A percentile compares a stretch with the other conserved stretches of the same genome.
phyloP scores from a whole-genome alignment of 208 protist genomes.

The Trypanosoma lewisi region DNA sequence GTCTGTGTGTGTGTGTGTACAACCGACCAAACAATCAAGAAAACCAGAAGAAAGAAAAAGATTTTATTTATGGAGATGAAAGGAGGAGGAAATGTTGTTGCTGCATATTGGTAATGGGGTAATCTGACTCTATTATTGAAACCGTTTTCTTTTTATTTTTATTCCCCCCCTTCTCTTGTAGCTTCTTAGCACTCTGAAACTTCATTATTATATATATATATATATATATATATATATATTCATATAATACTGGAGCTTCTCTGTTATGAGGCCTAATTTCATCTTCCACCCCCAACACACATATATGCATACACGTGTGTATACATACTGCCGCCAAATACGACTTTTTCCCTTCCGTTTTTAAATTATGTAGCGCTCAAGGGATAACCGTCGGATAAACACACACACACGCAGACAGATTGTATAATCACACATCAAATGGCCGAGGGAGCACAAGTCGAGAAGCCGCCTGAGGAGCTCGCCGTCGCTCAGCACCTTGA shows the following conservation, averaged over 20 bases:
- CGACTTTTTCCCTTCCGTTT: slow-evolving; percentile 15
- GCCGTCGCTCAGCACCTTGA: slow-evolving; percentile 51
- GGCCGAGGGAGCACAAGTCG: slow-evolving; percentile 21
- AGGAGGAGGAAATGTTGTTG: too few relatives aligned
- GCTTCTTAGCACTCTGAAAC: too few relatives aligned
- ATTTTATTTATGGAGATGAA: too few relatives aligned
- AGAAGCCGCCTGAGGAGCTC: slow-evolving; percentile 31
- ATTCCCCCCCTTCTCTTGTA: too few relatives aligned
- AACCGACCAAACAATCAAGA: background rate
- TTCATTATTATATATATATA: too few relatives aligned
- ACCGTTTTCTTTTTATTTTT: too few relatives aligned
- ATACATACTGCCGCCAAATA: too few relatives aligned
- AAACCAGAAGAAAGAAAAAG: background rate
- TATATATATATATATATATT: slow-evolving; percentile 16
- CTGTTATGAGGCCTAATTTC: background rate
- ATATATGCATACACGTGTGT: background rate
- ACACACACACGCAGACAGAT: too few relatives aligned
- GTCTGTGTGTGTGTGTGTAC: background rate
- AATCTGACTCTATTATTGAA: too few relatives aligned
- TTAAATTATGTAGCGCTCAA: background rate
- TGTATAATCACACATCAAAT: too few relatives aligned
- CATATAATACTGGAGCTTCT: background rate
- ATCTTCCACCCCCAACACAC: background rate
- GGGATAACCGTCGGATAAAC: slow-evolving; percentile 7
- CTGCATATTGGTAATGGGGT: too few relatives aligned